Conservation (phyloP, 2,329 filamentous ascomycete genomes). For the Aspergillus fumigatus region DNA sequence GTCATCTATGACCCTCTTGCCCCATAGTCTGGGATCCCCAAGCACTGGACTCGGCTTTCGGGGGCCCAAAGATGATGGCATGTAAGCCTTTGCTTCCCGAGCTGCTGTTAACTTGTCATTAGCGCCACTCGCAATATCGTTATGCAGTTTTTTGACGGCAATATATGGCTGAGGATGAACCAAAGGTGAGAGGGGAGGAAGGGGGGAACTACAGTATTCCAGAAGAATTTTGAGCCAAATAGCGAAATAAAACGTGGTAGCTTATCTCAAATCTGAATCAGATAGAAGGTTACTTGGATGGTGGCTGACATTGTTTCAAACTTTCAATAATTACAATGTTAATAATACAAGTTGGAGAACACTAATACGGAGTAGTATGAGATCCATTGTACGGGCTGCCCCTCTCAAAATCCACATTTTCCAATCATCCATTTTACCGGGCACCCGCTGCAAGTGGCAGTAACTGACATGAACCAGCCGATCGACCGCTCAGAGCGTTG, state of each 20-base stretch:
- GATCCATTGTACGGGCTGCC: not conserved
- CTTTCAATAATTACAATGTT: not conserved
- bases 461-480: constrained; percentile 1
- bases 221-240: not conserved
- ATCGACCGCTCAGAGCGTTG: constrained; percentile 10
- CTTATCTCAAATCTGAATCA: not conserved
- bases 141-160: not conserved
- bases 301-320: not conserved
- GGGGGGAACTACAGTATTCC: not conserved
- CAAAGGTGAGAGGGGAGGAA: not conserved
- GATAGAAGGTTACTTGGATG: not conserved
- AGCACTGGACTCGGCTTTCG: not conserved
- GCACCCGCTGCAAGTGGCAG: not conserved
- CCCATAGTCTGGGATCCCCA: not conserved
- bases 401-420: not conserved
- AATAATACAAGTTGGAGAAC: not conserved
- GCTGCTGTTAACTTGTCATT: not conserved
- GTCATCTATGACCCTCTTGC: not conserved
- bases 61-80: not conserved
- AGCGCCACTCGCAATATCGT: not conserved
- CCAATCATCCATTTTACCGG: constrained; percentile 13
- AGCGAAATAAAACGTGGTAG: not conserved
- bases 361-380: not conserved
- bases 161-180: not conserved
- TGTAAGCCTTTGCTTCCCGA: not conserved